phyloP scores from a whole-genome alignment of 306 rosid species.

The Citrullus mucosospermus region DNA sequence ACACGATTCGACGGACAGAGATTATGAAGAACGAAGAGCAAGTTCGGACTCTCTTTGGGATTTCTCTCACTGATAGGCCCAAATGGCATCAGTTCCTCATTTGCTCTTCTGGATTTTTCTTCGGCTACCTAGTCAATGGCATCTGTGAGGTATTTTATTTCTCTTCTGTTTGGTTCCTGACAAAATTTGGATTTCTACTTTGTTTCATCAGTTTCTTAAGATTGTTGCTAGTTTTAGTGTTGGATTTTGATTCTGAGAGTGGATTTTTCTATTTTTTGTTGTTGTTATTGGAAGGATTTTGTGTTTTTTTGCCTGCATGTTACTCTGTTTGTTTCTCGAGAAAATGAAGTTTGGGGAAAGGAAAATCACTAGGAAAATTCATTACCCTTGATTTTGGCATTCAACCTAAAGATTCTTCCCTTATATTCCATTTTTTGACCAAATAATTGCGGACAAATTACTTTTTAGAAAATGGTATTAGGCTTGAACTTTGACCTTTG shows the following conservation, averaged over 20 bases:
- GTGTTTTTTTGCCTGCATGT: background rate
- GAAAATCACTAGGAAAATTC: background rate
- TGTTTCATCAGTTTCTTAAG: background rate
- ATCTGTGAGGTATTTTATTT: constrained; percentile 63
- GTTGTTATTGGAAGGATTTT: background rate
- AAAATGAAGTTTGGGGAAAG: background rate
- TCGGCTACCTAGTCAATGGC: constrained; percentile 89
- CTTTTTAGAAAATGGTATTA: no score
- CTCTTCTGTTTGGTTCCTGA: constrained; percentile 12
- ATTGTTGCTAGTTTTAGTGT: background rate
- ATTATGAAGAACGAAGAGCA: constrained; percentile 70
- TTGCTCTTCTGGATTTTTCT: constrained; percentile 93
- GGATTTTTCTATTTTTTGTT: no score
- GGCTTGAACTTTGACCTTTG: no score
- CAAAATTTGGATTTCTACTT: background rate
- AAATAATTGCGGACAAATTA: background rate
- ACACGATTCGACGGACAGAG: background rate
- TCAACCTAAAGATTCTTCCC: background rate
- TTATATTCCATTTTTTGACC: background rate
- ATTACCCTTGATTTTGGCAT: background rate
- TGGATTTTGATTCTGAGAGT: no score
- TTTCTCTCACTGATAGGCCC: constrained; percentile 78
- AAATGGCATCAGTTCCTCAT: constrained; percentile 84
- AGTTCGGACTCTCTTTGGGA: constrained; percentile 68
- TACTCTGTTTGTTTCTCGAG: background rate